Percentiles rank a stretch among this genome's conserved stretches.
Conservation (phyloP, 2,329 filamentous ascomycete genomes). For the Beauveria medogensis region DNA sequence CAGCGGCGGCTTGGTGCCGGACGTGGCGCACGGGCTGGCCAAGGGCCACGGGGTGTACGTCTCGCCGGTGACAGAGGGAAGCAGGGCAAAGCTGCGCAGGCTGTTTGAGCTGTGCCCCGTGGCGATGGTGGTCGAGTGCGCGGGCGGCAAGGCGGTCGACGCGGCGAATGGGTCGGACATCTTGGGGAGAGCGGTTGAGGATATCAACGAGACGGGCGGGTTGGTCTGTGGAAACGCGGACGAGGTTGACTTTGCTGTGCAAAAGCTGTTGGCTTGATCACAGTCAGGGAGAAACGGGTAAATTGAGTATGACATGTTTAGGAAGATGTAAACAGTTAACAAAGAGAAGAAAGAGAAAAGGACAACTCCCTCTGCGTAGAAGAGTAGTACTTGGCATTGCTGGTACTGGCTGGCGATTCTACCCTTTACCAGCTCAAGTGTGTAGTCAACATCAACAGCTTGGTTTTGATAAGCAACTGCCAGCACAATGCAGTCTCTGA, state of each 20-base stretch:
- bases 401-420: too few species aligned
- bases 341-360: not conserved
- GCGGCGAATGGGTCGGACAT: constrained; percentile 33
- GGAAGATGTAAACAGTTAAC: too few species aligned
- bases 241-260: constrained; percentile 35
- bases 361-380: not conserved
- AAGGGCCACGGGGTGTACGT: constrained; percentile 56
- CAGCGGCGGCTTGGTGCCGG: constrained; percentile 52
- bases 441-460: too few species aligned
- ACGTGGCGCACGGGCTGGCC: constrained; percentile 49
- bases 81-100: constrained; percentile 48
- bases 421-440: too few species aligned
- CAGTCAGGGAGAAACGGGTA: not conserved
- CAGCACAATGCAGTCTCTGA: too few species aligned
- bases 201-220: constrained; percentile 42
- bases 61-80: constrained; percentile 43
- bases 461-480: too few species aligned
- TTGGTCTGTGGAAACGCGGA: constrained; percentile 41
- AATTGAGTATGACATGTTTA: too few species aligned
- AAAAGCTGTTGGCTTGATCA: constrained; percentile 13
- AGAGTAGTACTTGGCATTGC: not conserved
- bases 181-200: constrained; percentile 28
- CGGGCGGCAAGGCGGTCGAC: constrained; percentile 48
- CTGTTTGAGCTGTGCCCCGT: constrained; percentile 53
- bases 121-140: constrained; percentile 53